Percentiles rank a stretch among this genome's conserved stretches.
Conservation (phyloP, 768 basidiomycete species). For the Psilocybe cyanescens region DNA sequence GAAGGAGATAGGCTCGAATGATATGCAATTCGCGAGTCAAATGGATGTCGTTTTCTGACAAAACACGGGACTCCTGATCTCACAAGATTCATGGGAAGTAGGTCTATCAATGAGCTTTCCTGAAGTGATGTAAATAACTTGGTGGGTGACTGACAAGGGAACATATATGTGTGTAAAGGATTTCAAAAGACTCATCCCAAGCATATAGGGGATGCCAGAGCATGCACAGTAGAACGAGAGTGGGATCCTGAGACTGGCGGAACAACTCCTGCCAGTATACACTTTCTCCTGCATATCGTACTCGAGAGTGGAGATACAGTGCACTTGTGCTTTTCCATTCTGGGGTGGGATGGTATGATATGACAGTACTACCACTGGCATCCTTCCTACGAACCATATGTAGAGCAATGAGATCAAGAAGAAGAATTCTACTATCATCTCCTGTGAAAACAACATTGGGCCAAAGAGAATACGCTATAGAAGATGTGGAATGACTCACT, state of each 20-base stretch:
- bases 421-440: conserved; percentile 33
- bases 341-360: conserved; percentile 46
- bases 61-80: conserved; percentile 20
- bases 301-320: conserved; percentile 40
- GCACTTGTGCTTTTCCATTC: conserved; percentile 39
- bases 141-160: conserved; percentile 39
- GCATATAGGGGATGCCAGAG: conserved; percentile 64
- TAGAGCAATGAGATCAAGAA: conserved; percentile 47
- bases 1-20: conserved; percentile 56
- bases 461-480: not conserved
- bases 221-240: conserved; percentile 51
- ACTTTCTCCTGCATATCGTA: conserved; percentile 38
- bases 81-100: too few species aligned
- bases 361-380: conserved; percentile 40
- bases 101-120: not conserved
- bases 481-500: conserved; percentile 9
- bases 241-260: conserved; percentile 48
- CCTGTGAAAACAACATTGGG: not conserved
- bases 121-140: not conserved
- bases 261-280: conserved; percentile 50
- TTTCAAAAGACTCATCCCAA: conserved; percentile 61
- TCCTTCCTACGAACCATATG: conserved; percentile 44
- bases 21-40: conserved; percentile 59
- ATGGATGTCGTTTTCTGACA: conserved; percentile 25
- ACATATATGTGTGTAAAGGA: conserved; percentile 52